Percentiles rank a stretch among this genome's conserved stretches.
These are phyloP conservation scores for Lentinula sp. DNA, from an alignment of 768 basidiomycete species.

Conservation along the genomic window DNA sequence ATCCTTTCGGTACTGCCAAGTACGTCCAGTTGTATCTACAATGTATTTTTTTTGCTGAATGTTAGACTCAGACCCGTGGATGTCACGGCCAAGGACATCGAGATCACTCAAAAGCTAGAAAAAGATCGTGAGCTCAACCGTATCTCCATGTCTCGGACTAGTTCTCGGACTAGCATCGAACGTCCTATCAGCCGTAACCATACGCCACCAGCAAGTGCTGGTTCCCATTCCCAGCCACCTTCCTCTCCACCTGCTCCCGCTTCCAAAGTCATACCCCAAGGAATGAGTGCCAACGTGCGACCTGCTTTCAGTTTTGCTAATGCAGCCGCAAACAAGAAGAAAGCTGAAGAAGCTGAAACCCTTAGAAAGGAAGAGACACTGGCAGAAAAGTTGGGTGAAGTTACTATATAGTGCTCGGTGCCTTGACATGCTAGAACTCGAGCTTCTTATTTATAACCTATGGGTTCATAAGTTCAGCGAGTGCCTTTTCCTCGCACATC, in stretches of 20 bases:
- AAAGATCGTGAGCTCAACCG: slow-evolving; percentile 56
- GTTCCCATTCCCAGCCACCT: not conserved
- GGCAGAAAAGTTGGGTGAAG: slow-evolving; percentile 29
- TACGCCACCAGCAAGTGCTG: not conserved
- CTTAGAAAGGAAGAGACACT: slow-evolving; percentile 13
- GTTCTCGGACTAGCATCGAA: slow-evolving; percentile 44
- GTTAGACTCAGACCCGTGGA: slow-evolving; percentile 62
- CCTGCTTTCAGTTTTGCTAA: slow-evolving; percentile 79
- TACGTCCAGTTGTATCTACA: slow-evolving; percentile 24
- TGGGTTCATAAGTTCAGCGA: not conserved
- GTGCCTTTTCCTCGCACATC: not conserved
- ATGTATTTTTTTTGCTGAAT: not conserved
- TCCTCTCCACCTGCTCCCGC: slow-evolving; percentile 20
- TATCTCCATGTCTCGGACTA: slow-evolving; percentile 46
- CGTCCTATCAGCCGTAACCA: slow-evolving; percentile 24
- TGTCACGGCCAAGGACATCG: slow-evolving; percentile 68
- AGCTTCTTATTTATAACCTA: slow-evolving; percentile 5
- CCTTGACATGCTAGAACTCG: slow-evolving; percentile 9
- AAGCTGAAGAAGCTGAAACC: slow-evolving; percentile 7
- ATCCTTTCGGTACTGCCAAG: slow-evolving; percentile 88
- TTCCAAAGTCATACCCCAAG: slow-evolving; percentile 19
- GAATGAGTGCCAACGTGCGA: slow-evolving; percentile 48
- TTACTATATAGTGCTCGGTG: slow-evolving; percentile 21
- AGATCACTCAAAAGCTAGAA: slow-evolving; percentile 65
- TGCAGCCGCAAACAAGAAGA: slow-evolving; percentile 51